phyloP scores from a whole-genome alignment of 1,284 basidiomycete species.

The Pascua guehoae region DNA sequence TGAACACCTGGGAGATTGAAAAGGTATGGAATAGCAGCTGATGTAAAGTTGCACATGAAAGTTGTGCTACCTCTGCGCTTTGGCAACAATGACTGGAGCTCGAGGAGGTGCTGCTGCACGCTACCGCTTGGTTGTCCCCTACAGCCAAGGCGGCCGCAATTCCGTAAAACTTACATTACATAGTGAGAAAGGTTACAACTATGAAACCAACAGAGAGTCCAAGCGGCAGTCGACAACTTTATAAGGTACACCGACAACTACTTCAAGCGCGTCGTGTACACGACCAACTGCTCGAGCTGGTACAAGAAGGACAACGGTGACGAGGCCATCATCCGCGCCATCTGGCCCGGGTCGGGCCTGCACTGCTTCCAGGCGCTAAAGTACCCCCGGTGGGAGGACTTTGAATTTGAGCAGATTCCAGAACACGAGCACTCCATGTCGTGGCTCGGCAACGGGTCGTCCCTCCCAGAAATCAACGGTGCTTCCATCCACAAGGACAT shows the following conservation, averaged over 20 bases:
- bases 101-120: no score
- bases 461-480: slow-evolving; percentile 1
- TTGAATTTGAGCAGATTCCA: slow-evolving; percentile 11
- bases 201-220: no score
- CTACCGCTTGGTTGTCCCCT: no score
- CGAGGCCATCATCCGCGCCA: slow-evolving; percentile 16
- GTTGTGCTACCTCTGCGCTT: no score
- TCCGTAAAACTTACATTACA: no score
- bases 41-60: no score
- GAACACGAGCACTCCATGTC: slow-evolving; percentile 5
- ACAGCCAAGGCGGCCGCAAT: no score
- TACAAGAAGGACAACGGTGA: slow-evolving; percentile 22
- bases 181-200: no score
- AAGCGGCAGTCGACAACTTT: slow-evolving; percentile 32
- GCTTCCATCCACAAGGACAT: slow-evolving; percentile 8
- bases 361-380: slow-evolving; percentile 24
- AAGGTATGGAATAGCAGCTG: no score
- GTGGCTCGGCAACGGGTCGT: slow-evolving; percentile 11
- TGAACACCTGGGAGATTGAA: no score
- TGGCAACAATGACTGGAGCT: no score
- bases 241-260: slow-evolving; percentile 29
- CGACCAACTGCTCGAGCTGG: slow-evolving; percentile 28
- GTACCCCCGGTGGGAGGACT: slow-evolving; percentile 41
- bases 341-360: slow-evolving; percentile 22
- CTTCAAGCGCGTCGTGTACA: slow-evolving; percentile 26